Evolutionary conservation across 2,329 filamentous ascomycete genomes (phyloP).

Genomic region (Diaporthe helianthi): DNA sequence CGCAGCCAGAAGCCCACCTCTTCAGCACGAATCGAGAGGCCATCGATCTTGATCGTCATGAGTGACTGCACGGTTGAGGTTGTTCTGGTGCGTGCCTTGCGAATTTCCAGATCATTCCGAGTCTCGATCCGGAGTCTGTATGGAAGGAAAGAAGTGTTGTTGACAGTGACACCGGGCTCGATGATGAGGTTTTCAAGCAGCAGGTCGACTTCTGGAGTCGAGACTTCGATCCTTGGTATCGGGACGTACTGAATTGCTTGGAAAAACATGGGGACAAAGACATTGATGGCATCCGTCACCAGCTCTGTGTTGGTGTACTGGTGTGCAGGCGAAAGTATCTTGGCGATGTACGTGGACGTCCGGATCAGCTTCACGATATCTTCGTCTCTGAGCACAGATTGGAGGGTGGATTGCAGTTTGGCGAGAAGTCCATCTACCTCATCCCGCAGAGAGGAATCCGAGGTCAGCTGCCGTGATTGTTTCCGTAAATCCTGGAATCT

Average conservation of each 20-base stretch:
- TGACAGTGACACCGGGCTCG: conserved; percentile 84
- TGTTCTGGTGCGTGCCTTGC: conserved; percentile 76
- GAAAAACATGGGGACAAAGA: conserved; percentile 81
- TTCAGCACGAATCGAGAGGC: conserved; percentile 82
- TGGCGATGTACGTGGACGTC: conserved; percentile 71
- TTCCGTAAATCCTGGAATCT: conserved; percentile 58
- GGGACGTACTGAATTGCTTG: conserved; percentile 85
- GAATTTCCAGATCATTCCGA: conserved; percentile 84
- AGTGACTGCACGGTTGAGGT: conserved; percentile 71
- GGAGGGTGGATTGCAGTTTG: conserved; percentile 72
- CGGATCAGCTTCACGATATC: conserved; percentile 74
- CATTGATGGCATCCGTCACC: conserved; percentile 76
- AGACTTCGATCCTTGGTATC: conserved; percentile 88
- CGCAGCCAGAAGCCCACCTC: conserved; percentile 92
- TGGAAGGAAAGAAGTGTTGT: conserved; percentile 87
- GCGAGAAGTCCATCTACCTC: conserved; percentile 76
- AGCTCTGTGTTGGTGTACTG: conserved; percentile 73
- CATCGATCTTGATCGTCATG: conserved; percentile 80
- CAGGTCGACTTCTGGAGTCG: conserved; percentile 82
- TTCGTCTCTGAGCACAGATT: conserved; percentile 73
- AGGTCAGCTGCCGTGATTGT: conserved; percentile 68
- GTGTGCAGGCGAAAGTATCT: conserved; percentile 72
- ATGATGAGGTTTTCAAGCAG: conserved; percentile 90
- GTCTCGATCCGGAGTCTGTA: conserved; percentile 83
- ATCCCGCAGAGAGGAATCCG: conserved; percentile 71